A percentile compares a stretch with the other conserved stretches of the same genome.
Conservation (phyloP, 192 early-diverging fungal genomes). For the Chytriomyces hyalinus region DNA sequence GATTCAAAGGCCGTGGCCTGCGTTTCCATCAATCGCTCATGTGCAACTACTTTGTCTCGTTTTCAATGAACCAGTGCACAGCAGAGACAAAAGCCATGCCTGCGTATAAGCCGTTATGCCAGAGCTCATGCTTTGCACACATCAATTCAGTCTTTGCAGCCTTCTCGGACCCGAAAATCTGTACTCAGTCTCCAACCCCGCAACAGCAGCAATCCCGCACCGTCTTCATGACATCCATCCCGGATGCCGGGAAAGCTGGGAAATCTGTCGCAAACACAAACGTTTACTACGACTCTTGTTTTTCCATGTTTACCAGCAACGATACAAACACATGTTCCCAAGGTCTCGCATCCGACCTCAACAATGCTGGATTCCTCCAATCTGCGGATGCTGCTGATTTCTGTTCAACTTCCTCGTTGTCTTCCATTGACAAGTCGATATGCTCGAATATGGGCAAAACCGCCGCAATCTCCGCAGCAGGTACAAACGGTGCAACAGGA, state of each 20-base stretch:
- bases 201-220: not conserved
- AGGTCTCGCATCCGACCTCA: slow-evolving; percentile 34
- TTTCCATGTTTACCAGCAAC: slow-evolving; percentile 28
- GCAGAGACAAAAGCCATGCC: not conserved
- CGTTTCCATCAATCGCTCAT: slow-evolving; percentile 40
- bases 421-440: not conserved
- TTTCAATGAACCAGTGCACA: slow-evolving; percentile 25
- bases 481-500: not conserved
- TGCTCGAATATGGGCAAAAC: slow-evolving; percentile 4
- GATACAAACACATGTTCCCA: slow-evolving; percentile 26
- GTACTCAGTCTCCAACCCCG: slow-evolving; percentile 14
- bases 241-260: not conserved
- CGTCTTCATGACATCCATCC: slow-evolving; percentile 6
- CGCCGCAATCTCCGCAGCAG: not conserved
- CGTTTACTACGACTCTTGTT: slow-evolving; percentile 32
- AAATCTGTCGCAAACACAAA: not conserved
- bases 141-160: slow-evolving; percentile 36
- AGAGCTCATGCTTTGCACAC: slow-evolving; percentile 34
- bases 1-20: slow-evolving; percentile 35
- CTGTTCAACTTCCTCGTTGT: slow-evolving; percentile 22
- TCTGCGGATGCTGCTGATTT: slow-evolving; percentile 22
- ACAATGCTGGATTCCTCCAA: slow-evolving; percentile 31
- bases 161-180: slow-evolving; percentile 39
- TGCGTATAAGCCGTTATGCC: slow-evolving; percentile 38
- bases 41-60: slow-evolving; percentile 39